Conservation (phyloP, 1,139 yeast species). For the Magnusiomyces paraingens region DNA sequence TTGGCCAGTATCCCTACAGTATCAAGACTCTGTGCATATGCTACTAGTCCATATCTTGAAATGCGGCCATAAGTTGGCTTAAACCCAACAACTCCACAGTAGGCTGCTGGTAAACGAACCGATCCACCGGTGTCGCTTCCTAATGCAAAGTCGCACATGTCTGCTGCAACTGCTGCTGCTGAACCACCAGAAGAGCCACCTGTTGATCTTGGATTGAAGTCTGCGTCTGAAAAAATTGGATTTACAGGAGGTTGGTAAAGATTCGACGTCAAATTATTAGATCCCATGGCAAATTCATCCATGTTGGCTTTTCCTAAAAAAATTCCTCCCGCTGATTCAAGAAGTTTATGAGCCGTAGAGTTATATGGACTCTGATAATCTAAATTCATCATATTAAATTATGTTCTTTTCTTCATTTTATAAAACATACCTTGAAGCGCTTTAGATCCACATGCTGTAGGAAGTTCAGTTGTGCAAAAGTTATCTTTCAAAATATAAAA, state of each 20-base stretch:
- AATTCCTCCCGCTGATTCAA: conserved; percentile 47
- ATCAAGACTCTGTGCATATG: conserved; percentile 91
- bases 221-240: conserved; percentile 42
- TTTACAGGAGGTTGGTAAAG: conserved; percentile 61
- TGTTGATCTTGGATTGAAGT: conserved; percentile 40
- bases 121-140: conserved; percentile 99
- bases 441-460: conserved; percentile 73
- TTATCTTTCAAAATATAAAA: conserved; percentile 66
- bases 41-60: conserved; percentile 85
- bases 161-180: conserved; percentile 83
- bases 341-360: conserved; percentile 60
- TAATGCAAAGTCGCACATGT: conserved; percentile 56
- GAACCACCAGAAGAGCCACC: conserved; percentile 98
- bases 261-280: conserved; percentile 43
- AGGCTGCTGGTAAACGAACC: conserved; percentile 84
- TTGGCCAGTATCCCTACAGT: conserved; percentile 80
- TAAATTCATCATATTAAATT: conserved; percentile 3
- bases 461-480: conserved; percentile 54
- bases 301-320: conserved; percentile 83
- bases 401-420: not conserved
- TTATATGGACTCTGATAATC: conserved; percentile 69
- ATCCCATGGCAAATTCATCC: conserved; percentile 98
- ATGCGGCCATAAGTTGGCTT: conserved; percentile 90
- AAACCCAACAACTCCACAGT: conserved; percentile 76
- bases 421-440: conserved; percentile 36